Evolutionary conservation across 2,329 filamentous ascomycete genomes (phyloP).

Genomic region (Venturia oleaginea): DNA sequence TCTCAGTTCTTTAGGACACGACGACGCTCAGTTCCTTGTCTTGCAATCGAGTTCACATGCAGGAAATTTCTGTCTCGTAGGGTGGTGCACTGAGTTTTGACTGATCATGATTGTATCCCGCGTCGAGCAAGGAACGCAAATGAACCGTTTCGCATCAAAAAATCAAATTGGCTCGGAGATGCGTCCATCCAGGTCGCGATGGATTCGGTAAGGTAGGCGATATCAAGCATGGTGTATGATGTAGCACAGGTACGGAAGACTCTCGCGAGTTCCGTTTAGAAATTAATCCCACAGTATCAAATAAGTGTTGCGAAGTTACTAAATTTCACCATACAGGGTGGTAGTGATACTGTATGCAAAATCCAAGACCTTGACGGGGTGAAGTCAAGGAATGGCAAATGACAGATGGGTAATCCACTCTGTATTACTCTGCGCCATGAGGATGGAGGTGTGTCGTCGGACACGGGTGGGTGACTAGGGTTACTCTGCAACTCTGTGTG

Average conservation of each 20-base stretch:
- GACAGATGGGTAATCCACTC: background rate
- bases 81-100: background rate
- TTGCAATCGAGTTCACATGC: background rate
- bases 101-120: background rate
- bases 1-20: background rate
- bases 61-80: background rate
- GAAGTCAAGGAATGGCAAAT: background rate
- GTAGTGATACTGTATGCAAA: background rate
- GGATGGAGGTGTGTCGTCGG: background rate
- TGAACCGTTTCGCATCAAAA: background rate
- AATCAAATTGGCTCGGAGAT: background rate
- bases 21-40: background rate
- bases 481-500: background rate
- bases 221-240: background rate
- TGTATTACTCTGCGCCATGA: background rate
- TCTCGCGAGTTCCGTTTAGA: too few relatives aligned
- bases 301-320: background rate
- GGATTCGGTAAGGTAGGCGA: background rate
- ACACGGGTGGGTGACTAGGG: background rate
- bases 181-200: background rate
- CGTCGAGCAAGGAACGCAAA: constrained; percentile 1
- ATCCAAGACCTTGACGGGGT: background rate
- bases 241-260: background rate
- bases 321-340: background rate
- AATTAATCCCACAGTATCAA: background rate